Conservation (phyloP, 2,329 filamentous ascomycete genomes). For the Bretziella fagacearum region DNA sequence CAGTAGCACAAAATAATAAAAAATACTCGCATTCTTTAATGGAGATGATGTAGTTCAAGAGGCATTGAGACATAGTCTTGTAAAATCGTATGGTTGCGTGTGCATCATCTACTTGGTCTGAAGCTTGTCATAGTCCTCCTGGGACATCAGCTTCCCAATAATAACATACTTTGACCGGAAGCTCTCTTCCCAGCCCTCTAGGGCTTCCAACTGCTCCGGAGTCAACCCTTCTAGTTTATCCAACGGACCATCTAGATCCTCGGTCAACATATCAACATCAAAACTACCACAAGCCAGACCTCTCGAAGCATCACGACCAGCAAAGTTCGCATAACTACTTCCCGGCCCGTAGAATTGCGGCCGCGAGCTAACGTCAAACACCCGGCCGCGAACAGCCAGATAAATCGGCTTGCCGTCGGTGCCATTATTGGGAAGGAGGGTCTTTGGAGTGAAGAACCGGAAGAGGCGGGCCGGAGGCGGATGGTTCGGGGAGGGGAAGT, state of each 20-base stretch:
- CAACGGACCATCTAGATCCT: constrained; percentile 69
- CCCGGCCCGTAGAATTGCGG: constrained; percentile 93
- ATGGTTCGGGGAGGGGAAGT: constrained; percentile 26
- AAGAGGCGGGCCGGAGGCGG: constrained; percentile 44
- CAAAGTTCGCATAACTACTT: constrained; percentile 91
- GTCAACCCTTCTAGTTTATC: constrained; percentile 59
- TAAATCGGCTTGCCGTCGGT: constrained; percentile 57
- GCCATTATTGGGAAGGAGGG: constrained; percentile 77
- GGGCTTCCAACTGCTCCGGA: constrained; percentile 60
- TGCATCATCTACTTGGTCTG: constrained; percentile 18
- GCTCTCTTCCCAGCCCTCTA: constrained; percentile 82
- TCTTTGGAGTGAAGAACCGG: constrained; percentile 55
- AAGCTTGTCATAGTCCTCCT: constrained; percentile 22
- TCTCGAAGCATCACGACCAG: constrained; percentile 74
- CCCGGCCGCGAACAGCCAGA: constrained; percentile 73
- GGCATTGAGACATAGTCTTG: not conserved
- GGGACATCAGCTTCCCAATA: constrained; percentile 66
- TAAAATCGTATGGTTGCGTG: too few relatives aligned
- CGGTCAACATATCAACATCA: constrained; percentile 85
- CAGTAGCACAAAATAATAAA: too few relatives aligned
- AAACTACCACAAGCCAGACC: constrained; percentile 85
- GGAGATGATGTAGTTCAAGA: too few relatives aligned
- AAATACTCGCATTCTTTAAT: too few relatives aligned
- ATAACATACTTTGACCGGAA: constrained; percentile 89
- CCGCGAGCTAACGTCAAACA: constrained; percentile 79